Conservation (phyloP, 2,329 filamentous ascomycete genomes). For the Chrysoporthe cubensis region DNA sequence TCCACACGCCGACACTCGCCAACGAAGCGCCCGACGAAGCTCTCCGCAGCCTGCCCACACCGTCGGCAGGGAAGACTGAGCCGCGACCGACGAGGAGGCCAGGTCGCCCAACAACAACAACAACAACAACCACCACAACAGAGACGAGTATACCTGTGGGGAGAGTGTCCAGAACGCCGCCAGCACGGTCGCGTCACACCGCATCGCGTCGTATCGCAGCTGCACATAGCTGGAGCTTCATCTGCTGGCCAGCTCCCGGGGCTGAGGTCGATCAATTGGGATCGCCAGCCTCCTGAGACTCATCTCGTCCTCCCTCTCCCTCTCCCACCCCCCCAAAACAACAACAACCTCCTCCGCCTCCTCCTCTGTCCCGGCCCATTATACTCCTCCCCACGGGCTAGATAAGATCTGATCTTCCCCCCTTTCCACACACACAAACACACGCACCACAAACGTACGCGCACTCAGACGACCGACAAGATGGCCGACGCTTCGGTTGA, state of each 20-base stretch:
- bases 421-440: neutral
- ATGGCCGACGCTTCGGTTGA: conserved; percentile 23
- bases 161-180: too few relatives aligned
- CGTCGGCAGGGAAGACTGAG: too few relatives aligned
- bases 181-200: too few relatives aligned
- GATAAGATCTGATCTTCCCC: neutral
- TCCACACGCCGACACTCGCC: too few relatives aligned
- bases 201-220: too few relatives aligned
- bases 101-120: too few relatives aligned
- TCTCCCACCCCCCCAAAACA: neutral
- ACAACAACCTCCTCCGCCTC: neutral
- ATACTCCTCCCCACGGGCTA: neutral
- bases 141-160: too few relatives aligned
- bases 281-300: neutral
- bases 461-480: neutral
- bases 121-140: too few relatives aligned
- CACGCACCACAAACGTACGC: neutral
- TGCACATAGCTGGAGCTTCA: too few relatives aligned
- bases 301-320: neutral
- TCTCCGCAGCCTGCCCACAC: too few relatives aligned
- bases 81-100: too few relatives aligned
- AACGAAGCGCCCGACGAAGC: too few relatives aligned
- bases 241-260: neutral
- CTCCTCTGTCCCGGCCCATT: neutral
- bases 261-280: neutral